These are phyloP conservation scores for Phytophthora palmivora DNA, from an alignment of 352 stramenopile species.

Conservation along the genomic window DNA sequence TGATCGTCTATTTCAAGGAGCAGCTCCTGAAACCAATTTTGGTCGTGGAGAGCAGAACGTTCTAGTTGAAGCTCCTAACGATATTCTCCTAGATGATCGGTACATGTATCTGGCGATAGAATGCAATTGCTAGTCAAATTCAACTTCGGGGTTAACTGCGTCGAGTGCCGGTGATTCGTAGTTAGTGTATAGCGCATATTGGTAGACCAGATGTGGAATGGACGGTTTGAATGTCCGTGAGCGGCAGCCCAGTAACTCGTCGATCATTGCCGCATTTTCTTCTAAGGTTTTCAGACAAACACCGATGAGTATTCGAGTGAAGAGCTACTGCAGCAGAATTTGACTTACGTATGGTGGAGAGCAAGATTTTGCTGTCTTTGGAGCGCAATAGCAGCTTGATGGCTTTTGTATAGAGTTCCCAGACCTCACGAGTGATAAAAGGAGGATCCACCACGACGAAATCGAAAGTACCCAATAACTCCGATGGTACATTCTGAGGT, in stretches of 20 bases:
- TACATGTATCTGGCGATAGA: not conserved
- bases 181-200: conserved; percentile 95
- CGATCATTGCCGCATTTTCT: conserved; percentile 90
- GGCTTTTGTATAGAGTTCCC: conserved; percentile 87
- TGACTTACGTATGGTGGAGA: conserved; percentile 89
- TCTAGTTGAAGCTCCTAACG: not conserved
- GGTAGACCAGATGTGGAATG: conserved; percentile 96
- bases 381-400: conserved; percentile 66
- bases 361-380: conserved; percentile 75
- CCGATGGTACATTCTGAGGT: conserved; percentile 64
- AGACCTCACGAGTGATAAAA: conserved; percentile 95
- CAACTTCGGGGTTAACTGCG: conserved; percentile 78
- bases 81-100: not conserved
- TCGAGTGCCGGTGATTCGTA: conserved; percentile 78
- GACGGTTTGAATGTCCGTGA: conserved; percentile 83
- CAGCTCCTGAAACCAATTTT: conserved; percentile 19
- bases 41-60: too few species aligned
- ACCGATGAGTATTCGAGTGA: too few species aligned
- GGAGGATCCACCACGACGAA: conserved; percentile 94
- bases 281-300: conserved; percentile 39
- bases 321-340: not conserved
- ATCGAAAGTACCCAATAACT: conserved; percentile 81
- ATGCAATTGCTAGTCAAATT: conserved; percentile 40
- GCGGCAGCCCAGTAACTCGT: conserved; percentile 81
- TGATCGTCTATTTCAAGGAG: conserved; percentile 33